phyloP scores from a whole-genome alignment of 345 rosid species.

The Arabidopsis thaliana region TAIR10.1 NC_003076.8:26552501-26553000 shows the following conservation, averaged over 20 bases:
- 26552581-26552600: slow-evolving; percentile 72
- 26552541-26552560: slow-evolving; percentile 58
- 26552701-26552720: slow-evolving; percentile 45
- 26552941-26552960: slow-evolving; percentile 75
- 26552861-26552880: slow-evolving; percentile 61
- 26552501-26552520: slow-evolving; percentile 53
- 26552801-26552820: slow-evolving; percentile 51
- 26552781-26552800: slow-evolving; percentile 47
- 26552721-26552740: slow-evolving; percentile 57
- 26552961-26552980: slow-evolving; percentile 67
- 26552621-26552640: slow-evolving; percentile 54
- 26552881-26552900: slow-evolving; percentile 62
- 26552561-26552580: slow-evolving; percentile 65
- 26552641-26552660: slow-evolving; percentile 81
- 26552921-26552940: slow-evolving; percentile 66
- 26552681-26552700: slow-evolving; percentile 64
- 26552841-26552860: slow-evolving; percentile 70
- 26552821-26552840: slow-evolving; percentile 73
- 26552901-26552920: slow-evolving; percentile 66
- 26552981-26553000: slow-evolving; percentile 55
- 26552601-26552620: slow-evolving; percentile 62
- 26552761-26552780: slow-evolving; percentile 73
- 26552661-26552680: slow-evolving; percentile 78
- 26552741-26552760: slow-evolving; percentile 77
- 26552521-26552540: slow-evolving; percentile 80